phyloP scores from a whole-genome alignment of 306 rosid species.

The Morella rubra region DNA sequence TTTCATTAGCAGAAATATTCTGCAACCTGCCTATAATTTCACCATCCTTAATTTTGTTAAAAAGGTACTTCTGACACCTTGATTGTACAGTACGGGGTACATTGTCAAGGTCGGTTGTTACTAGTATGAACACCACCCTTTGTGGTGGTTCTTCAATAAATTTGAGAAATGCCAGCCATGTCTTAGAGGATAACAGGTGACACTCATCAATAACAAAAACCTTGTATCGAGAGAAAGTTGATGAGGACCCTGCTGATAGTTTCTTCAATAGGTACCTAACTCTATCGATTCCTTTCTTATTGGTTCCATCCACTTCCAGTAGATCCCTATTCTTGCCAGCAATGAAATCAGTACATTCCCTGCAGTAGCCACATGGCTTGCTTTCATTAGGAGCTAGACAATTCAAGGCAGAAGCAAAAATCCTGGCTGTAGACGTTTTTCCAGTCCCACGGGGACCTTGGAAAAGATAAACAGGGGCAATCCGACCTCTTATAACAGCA shows the following conservation, averaged over 20 bases:
- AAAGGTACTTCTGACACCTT: conserved; percentile 88
- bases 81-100: conserved; percentile 89
- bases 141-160: conserved; percentile 87
- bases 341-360: conserved; percentile 66
- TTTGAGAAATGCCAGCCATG: conserved; percentile 91
- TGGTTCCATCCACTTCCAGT: conserved; percentile 81
- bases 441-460: conserved; percentile 99
- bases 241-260: conserved; percentile 43
- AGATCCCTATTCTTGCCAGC: conserved; percentile 72
- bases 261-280: conserved; percentile 64
- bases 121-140: conserved; percentile 74
- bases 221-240: conserved; percentile 52
- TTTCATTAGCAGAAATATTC: conserved; percentile 71
- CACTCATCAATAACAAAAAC: conserved; percentile 92
- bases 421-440: conserved; percentile 86
- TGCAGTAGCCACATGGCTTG: conserved; percentile 93
- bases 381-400: conserved; percentile 68
- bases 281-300: conserved; percentile 78
- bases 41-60: conserved; percentile 86
- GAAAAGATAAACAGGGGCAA: conserved; percentile 96
- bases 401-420: conserved; percentile 86
- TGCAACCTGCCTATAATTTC: conserved; percentile 75
- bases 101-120: conserved; percentile 88
- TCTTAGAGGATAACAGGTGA: conserved; percentile 83
- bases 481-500: conserved; percentile 74